phyloP scores from a whole-genome alignment of 495 filamentous ascomycete species.

The Neurospora intermedia region DNA sequence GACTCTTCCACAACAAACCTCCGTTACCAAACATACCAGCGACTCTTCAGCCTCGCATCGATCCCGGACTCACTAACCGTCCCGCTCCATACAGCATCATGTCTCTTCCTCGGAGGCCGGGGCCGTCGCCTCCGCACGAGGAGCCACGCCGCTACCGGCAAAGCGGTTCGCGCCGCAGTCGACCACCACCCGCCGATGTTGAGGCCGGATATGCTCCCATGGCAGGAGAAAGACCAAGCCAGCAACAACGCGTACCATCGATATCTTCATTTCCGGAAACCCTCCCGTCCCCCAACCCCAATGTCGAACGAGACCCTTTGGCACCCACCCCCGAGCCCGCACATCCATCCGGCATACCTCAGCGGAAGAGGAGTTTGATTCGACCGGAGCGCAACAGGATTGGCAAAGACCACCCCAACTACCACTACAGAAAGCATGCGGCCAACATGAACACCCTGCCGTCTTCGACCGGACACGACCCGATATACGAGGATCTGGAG shows the following conservation, averaged over 20 bases:
- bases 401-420: conserved; percentile 79
- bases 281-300: conserved; percentile 35
- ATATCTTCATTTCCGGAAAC: conserved; percentile 40
- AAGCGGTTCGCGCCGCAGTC: conserved; percentile 31
- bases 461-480: conserved; percentile 85
- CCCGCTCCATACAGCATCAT: conserved; percentile 29
- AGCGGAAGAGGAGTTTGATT: conserved; percentile 73
- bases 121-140: conserved; percentile 49
- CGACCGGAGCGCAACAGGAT: conserved; percentile 78
- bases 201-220: conserved; percentile 46
- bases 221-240: conserved; percentile 21
- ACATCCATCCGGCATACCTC: conserved; percentile 27
- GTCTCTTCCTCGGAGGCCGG: conserved; percentile 59
- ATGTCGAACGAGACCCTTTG: conserved; percentile 35
- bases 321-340: conserved; percentile 22
- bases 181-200: conserved; percentile 48
- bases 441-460: conserved; percentile 80
- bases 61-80: conserved; percentile 13
- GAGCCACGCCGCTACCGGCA: conserved; percentile 51
- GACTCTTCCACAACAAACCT: neutral
- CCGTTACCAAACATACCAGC: neutral
- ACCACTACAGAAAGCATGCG: conserved; percentile 85
- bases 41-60: neutral
- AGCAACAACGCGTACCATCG: conserved; percentile 38
- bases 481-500: conserved; percentile 59